Conservation (phyloP, 2,329 filamentous ascomycete genomes). For the Botrytis porri region DNA sequence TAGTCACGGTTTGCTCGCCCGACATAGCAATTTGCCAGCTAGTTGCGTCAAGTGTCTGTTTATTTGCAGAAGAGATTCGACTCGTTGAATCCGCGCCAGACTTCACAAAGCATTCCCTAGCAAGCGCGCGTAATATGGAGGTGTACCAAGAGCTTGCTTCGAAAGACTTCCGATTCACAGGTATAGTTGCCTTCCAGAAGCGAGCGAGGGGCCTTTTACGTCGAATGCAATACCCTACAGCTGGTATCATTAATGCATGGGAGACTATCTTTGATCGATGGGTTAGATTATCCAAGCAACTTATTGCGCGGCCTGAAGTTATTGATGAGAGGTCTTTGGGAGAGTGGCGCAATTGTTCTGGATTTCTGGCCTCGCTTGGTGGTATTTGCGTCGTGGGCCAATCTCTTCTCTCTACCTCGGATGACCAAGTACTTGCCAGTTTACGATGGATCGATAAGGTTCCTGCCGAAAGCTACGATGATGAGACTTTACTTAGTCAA, state of each 20-base stretch:
- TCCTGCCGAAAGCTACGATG: slow-evolving; percentile 57
- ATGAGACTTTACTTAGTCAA: slow-evolving; percentile 57
- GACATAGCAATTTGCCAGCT: slow-evolving; percentile 64
- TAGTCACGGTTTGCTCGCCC: slow-evolving; percentile 62
- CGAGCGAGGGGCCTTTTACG: slow-evolving; percentile 58
- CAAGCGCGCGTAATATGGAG: slow-evolving; percentile 58
- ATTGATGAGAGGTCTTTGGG: slow-evolving; percentile 55
- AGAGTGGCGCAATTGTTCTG: slow-evolving; percentile 68
- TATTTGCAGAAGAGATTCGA: slow-evolving; percentile 60
- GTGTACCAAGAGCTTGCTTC: slow-evolving; percentile 62
- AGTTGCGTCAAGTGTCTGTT: slow-evolving; percentile 58
- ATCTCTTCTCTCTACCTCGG: slow-evolving; percentile 44
- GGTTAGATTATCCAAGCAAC: slow-evolving; percentile 61
- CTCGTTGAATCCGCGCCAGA: slow-evolving; percentile 52
- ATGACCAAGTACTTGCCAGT: slow-evolving; percentile 56
- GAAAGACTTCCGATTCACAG: slow-evolving; percentile 63
- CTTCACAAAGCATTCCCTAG: slow-evolving; percentile 49
- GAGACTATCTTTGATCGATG: slow-evolving; percentile 63
- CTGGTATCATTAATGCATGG: slow-evolving; percentile 67
- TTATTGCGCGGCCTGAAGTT: slow-evolving; percentile 52
- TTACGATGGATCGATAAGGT: slow-evolving; percentile 59
- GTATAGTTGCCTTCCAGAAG: slow-evolving; percentile 68
- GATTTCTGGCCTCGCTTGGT: slow-evolving; percentile 64
- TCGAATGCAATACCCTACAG: slow-evolving; percentile 59
- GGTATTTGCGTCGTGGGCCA: slow-evolving; percentile 63